Evolutionary conservation across 2,329 filamentous ascomycete genomes (phyloP), one percentile per base, ranked within the genome.

Genomic region (Truncatella angustata): DNA sequence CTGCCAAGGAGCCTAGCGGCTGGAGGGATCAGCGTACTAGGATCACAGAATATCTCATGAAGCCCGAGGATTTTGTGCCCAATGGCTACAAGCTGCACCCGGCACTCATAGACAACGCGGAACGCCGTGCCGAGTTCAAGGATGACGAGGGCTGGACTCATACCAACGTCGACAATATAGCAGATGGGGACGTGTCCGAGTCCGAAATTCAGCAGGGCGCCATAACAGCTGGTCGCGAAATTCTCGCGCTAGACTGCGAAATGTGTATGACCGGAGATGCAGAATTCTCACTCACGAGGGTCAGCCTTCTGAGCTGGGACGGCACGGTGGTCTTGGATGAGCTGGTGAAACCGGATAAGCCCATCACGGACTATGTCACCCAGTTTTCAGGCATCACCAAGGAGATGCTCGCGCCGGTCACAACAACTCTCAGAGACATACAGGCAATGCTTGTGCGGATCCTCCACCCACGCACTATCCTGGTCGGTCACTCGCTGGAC

Each of bases 311-410:
- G 6, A 77, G 85, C 54, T 99, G 94, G 93, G 84, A 91, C 60
- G 92, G 92, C 45, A 82, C 84, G 30, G 81, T 89, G 9, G 77
- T 96, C 14, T 73, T 97, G 48, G 94, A 99, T 67, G 89, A 96
- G 71, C 81, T 97, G 11, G 94, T 99, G 63, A 95, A 94, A 73
- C 94, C 94, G 0, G 80, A 86, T 40, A 86, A 88, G 59, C 87
- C 90, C n/a, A 92, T 99, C 63, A 87, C 83, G 52, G 88, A 99
- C 74, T 97, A 99, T 67, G 79, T 99, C 36, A 99, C 94, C 1
- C 86, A 81, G 50, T 95, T 85, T 70, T 99, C 94, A 0, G 94
- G 94, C 56, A 97, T 99, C 64, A 99, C 93, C 3, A 80, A 88
- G 62, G 84, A 86, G 57, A 91, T 92, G 82, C 82, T 99, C 28